Percentiles rank a stretch among this genome's conserved stretches.
phyloP scores from a whole-genome alignment of 176 grass and related monocot species.

The Carex littledalei region DNA sequence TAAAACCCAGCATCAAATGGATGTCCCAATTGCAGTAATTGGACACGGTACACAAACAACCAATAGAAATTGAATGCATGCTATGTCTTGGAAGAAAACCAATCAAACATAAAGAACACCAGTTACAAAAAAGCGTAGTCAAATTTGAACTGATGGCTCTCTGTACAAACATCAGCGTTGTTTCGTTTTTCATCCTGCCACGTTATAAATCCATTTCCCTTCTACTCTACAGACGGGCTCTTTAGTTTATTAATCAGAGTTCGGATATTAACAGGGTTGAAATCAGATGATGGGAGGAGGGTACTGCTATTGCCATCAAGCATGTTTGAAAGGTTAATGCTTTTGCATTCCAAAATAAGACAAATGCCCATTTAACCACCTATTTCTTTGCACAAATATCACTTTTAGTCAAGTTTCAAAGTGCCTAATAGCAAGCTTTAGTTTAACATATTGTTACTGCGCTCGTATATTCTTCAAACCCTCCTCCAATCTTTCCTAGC shows the following conservation, averaged over 20 bases:
- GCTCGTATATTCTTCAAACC: no score
- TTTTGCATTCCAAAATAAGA: background rate
- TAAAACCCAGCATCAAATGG: background rate
- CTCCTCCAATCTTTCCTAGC: no score
- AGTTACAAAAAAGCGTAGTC: background rate
- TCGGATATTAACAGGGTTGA: background rate
- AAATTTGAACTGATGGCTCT: slow-evolving; percentile 6
- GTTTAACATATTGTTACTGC: no score
- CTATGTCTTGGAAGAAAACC: background rate
- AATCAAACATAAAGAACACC: background rate
- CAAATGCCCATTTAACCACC: background rate
- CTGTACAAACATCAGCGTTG: background rate
- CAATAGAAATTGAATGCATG: background rate
- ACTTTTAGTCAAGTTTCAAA: background rate
- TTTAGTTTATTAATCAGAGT: background rate
- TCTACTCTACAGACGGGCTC: background rate
- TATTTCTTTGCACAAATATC: background rate
- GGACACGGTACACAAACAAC: background rate
- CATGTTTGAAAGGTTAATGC: background rate
- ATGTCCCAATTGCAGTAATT: background rate
- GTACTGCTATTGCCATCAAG: slow-evolving; percentile 12
- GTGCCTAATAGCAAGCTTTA: background rate
- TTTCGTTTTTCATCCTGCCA: no score
- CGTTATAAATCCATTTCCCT: background rate
- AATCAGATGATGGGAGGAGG: slow-evolving; percentile 6